phyloP scores from a whole-genome alignment of 2,329 filamentous ascomycete species.

The Lachnellula willkommii region DNA sequence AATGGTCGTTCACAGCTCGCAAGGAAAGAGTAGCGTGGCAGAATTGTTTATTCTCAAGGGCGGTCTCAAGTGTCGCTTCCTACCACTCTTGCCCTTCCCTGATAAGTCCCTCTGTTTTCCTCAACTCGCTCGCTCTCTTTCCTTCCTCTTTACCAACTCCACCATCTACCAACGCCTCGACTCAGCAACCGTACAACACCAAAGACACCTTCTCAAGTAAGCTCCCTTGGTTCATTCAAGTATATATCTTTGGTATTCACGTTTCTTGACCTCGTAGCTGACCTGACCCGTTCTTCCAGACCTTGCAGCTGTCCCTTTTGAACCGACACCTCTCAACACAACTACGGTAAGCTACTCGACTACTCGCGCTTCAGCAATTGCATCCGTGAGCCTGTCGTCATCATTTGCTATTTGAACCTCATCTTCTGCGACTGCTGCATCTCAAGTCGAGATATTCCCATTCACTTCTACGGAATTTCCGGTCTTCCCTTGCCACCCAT shows the following conservation, averaged over 20 bases:
- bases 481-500: too few species aligned
- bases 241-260: too few species aligned
- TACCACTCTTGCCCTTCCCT: background rate
- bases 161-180: background rate
- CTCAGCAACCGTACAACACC: background rate
- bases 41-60: background rate
- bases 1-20: background rate
- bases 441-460: too few species aligned
- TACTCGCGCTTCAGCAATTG: background rate
- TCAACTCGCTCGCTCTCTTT: background rate
- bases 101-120: background rate
- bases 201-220: too few species aligned
- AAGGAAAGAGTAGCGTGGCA: background rate
- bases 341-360: background rate
- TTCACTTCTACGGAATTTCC: too few species aligned
- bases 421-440: too few species aligned
- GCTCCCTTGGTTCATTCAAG: too few species aligned
- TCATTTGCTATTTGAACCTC: too few species aligned
- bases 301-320: background rate
- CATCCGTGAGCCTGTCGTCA: too few species aligned
- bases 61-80: background rate
- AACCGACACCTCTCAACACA: background rate
- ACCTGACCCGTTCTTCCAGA: background rate
- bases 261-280: too few species aligned
- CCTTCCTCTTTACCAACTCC: background rate